Conservation (phyloP, 768 basidiomycete genomes). For the Phanerodontia chrysosporium region DNA sequence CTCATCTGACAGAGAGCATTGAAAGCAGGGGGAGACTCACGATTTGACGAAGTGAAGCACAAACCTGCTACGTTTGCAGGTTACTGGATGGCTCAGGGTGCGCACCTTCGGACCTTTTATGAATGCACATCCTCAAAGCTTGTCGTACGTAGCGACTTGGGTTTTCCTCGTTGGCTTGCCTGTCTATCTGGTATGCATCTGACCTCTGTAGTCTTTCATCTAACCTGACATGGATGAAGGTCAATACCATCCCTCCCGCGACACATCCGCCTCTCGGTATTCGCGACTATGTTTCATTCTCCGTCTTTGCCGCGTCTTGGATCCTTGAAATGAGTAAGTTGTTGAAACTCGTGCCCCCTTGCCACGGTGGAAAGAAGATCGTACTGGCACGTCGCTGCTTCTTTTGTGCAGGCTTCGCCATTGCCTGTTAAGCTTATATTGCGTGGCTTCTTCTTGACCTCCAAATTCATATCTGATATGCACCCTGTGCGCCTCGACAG, state of each 20-base stretch:
- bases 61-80: slow-evolving; percentile 44
- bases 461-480: background rate
- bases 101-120: background rate
- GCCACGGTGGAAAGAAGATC: background rate
- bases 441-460: background rate
- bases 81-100: slow-evolving; percentile 63
- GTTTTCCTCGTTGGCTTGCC: slow-evolving; percentile 65
- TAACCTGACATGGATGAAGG: slow-evolving; percentile 16
- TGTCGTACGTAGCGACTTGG: slow-evolving; percentile 48
- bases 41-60: slow-evolving; percentile 58
- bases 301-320: slow-evolving; percentile 53
- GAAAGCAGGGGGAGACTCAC: slow-evolving; percentile 57
- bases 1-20: slow-evolving; percentile 33
- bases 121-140: background rate
- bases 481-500: slow-evolving; percentile 11
- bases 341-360: background rate
- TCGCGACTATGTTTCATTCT: slow-evolving; percentile 51
- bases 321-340: slow-evolving; percentile 46
- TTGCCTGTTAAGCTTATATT: slow-evolving; percentile 2
- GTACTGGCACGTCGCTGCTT: slow-evolving; percentile 1
- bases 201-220: background rate
- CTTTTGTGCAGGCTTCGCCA: background rate
- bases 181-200: slow-evolving; percentile 45
- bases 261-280: slow-evolving; percentile 47
- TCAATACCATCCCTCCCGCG: slow-evolving; percentile 48